phyloP scores from a whole-genome alignment of 2,329 filamentous ascomycete genomes.

The Ophiocordyceps camponoti-saundersi region DNA sequence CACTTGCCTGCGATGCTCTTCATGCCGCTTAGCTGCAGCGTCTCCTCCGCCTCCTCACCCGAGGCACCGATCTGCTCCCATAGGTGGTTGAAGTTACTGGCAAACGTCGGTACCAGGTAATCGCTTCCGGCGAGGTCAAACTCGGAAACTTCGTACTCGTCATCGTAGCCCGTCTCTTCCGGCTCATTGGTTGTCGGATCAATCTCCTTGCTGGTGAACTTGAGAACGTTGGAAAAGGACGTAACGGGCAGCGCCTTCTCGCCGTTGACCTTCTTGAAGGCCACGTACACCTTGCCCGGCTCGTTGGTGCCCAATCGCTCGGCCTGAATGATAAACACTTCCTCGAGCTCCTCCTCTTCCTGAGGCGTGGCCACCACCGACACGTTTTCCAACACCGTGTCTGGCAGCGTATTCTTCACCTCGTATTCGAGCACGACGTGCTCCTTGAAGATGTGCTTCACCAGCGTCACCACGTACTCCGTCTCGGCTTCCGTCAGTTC shows the following conservation, averaged over 20 bases:
- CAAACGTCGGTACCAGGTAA: slow-evolving; percentile 85
- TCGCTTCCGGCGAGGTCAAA: slow-evolving; percentile 83
- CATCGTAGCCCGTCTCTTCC: slow-evolving; percentile 84
- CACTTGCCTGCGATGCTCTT: slow-evolving; percentile 81
- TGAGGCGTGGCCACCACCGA: slow-evolving; percentile 65
- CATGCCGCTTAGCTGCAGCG: slow-evolving; percentile 68
- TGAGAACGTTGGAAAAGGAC: slow-evolving; percentile 81
- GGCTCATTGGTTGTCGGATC: slow-evolving; percentile 87
- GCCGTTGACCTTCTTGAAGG: slow-evolving; percentile 70
- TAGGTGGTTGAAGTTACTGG: slow-evolving; percentile 85
- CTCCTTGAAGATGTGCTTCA: slow-evolving; percentile 98
- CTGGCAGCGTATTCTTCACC: slow-evolving; percentile 89
- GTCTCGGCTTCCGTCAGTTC: slow-evolving; percentile 95
- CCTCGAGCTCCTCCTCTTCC: slow-evolving; percentile 70
- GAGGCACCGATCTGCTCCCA: slow-evolving; percentile 88
- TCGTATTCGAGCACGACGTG: slow-evolving; percentile 93
- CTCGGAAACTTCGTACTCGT: slow-evolving; percentile 94
- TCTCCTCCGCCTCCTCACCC: slow-evolving; percentile 83
- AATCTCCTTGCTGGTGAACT: slow-evolving; percentile 96
- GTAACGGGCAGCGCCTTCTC: slow-evolving; percentile 62
- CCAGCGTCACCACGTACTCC: slow-evolving; percentile 82
- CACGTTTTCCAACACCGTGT: slow-evolving; percentile 80
- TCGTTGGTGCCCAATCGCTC: slow-evolving; percentile 69
- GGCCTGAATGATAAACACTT: slow-evolving; percentile 86
- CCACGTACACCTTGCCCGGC: slow-evolving; percentile 86